A percentile compares a stretch with the other conserved stretches of the same genome.
These are phyloP conservation scores for Teratosphaeria zuluensis DNA, from an alignment of 2,329 filamentous ascomycete species.

Conservation along the genomic window DNA sequence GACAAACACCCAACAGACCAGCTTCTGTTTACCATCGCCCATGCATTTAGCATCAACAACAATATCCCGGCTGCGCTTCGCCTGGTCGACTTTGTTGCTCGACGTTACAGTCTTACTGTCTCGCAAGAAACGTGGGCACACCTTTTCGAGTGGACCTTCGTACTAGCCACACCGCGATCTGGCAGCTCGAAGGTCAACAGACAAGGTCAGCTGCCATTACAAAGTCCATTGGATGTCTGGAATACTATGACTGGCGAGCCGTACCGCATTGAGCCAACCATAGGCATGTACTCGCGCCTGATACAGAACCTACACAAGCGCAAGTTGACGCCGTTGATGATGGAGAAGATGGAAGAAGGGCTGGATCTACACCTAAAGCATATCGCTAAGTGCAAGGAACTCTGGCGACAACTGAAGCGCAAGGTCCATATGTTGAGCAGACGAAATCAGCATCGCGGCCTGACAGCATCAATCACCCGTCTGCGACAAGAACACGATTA, in stretches of 20 bases:
- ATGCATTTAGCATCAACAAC: constrained; percentile 58
- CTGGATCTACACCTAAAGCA: constrained; percentile 4
- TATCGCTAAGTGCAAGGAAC: background rate
- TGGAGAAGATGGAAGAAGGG: constrained; percentile 17
- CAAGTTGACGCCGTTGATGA: constrained; percentile 8
- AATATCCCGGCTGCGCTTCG: constrained; percentile 50
- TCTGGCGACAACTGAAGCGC: constrained; percentile 1
- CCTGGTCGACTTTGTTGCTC: constrained; percentile 54
- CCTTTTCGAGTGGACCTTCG: constrained; percentile 57
- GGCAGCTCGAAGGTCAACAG: constrained; percentile 20
- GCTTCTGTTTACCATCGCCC: constrained; percentile 57
- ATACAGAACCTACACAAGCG: constrained; percentile 18
- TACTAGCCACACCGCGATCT: constrained; percentile 37
- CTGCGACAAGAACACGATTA: constrained; percentile 9
- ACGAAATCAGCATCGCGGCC: background rate
- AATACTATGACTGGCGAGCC: constrained; percentile 49
- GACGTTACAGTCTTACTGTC: constrained; percentile 49
- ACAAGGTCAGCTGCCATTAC: constrained; percentile 29
- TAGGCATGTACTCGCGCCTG: constrained; percentile 44
- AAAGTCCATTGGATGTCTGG: constrained; percentile 47
- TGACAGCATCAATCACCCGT: background rate
- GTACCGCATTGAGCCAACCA: constrained; percentile 47
- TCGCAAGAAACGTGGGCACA: constrained; percentile 52
- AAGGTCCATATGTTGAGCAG: background rate
- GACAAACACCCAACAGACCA: constrained; percentile 48